phyloP scores from a whole-genome alignment of 1,284 basidiomycete genomes.

The Ceratobasidium sp. region DNA sequence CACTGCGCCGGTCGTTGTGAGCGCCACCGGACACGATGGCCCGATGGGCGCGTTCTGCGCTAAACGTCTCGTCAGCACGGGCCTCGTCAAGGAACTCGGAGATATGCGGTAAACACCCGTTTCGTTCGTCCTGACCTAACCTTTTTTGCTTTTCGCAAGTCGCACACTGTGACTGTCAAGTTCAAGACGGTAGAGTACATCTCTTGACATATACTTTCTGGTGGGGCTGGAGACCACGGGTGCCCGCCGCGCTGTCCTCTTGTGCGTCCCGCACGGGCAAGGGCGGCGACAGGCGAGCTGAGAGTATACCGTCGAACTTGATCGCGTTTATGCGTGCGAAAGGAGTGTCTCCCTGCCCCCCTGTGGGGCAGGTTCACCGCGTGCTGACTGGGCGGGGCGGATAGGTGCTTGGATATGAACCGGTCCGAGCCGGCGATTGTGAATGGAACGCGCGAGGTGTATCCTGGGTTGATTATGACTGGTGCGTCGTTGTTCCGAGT shows the following conservation, averaged over 20 bases:
- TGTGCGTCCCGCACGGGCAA: background rate
- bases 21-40: conserved; percentile 80
- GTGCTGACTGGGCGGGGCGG: conserved; percentile 13
- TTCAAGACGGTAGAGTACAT: conserved; percentile 51
- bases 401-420: conserved; percentile 74
- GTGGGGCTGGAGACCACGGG: conserved; percentile 44
- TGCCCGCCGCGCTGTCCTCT: conserved; percentile 40
- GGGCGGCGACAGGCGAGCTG: conserved; percentile 15
- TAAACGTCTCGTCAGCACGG: conserved; percentile 81
- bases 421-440: conserved; percentile 81
- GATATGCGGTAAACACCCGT: conserved; percentile 69
- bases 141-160: conserved; percentile 45
- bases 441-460: conserved; percentile 81
- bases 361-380: conserved; percentile 18
- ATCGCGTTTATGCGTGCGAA: conserved; percentile 48
- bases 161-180: conserved; percentile 5
- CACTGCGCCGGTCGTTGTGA: conserved; percentile 78
- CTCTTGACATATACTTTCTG: conserved; percentile 48
- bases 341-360: conserved; percentile 44
- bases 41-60: conserved; percentile 89
- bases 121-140: background rate
- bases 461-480: conserved; percentile 80
- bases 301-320: conserved; percentile 38
- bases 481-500: conserved; percentile 58
- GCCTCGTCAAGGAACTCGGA: conserved; percentile 78